A percentile compares a stretch with the other conserved stretches of the same genome.
Evolutionary conservation across 768 basidiomycete genomes (phyloP).

Genomic region (Cytidiella melzeri): DNA sequence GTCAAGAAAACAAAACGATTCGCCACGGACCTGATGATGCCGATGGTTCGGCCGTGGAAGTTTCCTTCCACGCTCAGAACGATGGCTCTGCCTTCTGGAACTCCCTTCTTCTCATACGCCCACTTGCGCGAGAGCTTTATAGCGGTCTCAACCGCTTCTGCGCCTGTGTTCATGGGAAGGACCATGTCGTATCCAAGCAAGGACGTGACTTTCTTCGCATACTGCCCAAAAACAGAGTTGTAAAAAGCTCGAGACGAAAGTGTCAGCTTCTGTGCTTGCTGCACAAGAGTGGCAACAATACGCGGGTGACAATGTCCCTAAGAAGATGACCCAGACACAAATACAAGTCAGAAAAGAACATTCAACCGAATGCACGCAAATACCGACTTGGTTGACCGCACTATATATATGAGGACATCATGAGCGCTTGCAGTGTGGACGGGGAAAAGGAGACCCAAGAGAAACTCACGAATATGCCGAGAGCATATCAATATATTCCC

Average conservation of each 20-base stretch:
- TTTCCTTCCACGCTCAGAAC: slow-evolving; percentile 84
- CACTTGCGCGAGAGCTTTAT: slow-evolving; percentile 95
- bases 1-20: slow-evolving; percentile 13
- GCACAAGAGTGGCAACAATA: slow-evolving; percentile 74
- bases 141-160: slow-evolving; percentile 97
- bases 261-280: slow-evolving; percentile 86
- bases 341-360: not conserved
- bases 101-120: slow-evolving; percentile 87
- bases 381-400: slow-evolving; percentile 78
- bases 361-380: not conserved
- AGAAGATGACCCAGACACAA: slow-evolving; percentile 2
- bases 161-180: slow-evolving; percentile 98
- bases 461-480: slow-evolving; percentile 87
- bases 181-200: slow-evolving; percentile 94
- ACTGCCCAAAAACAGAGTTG: slow-evolving; percentile 86
- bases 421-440: no score
- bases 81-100: slow-evolving; percentile 76
- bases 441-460: no score
- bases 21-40: slow-evolving; percentile 63
- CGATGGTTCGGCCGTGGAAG: slow-evolving; percentile 92
- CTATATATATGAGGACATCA: no score
- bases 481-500: slow-evolving; percentile 96
- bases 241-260: slow-evolving; percentile 96
- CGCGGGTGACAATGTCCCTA: slow-evolving; percentile 89
- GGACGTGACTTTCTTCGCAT: slow-evolving; percentile 76